These are phyloP conservation scores for Fusarium brevicatenulatum DNA, from an alignment of 2,329 filamentous ascomycete genomes.

Conservation along the genomic window DNA sequence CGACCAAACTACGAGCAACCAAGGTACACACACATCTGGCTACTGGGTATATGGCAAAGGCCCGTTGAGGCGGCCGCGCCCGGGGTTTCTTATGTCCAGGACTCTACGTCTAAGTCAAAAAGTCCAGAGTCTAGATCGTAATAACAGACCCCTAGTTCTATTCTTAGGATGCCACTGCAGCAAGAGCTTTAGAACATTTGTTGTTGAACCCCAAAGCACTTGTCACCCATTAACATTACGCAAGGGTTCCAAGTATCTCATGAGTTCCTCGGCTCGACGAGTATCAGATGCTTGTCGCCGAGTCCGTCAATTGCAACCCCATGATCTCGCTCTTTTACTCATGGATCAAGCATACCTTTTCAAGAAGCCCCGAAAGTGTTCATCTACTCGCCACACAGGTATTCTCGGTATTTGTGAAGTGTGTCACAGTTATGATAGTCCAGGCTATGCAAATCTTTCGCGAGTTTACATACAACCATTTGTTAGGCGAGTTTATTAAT, in stretches of 20 bases:
- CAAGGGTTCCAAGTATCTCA: not conserved
- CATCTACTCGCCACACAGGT: not conserved
- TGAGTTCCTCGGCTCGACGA: constrained; percentile 5
- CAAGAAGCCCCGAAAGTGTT: no score
- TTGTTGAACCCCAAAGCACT: not conserved
- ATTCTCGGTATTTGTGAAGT: not conserved
- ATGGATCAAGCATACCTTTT: not conserved
- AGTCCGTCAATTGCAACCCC: constrained; percentile 5
- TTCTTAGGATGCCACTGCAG: not conserved
- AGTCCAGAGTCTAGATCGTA: not conserved
- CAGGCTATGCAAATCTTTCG: not conserved
- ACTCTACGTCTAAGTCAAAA: not conserved
- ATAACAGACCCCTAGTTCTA: not conserved
- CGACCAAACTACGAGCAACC: not conserved
- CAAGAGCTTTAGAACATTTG: not conserved
- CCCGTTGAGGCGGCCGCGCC: constrained; percentile 15
- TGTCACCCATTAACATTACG: not conserved
- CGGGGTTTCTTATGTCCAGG: not conserved
- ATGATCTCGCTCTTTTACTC: not conserved
- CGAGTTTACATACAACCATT: not conserved
- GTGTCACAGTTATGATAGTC: not conserved
- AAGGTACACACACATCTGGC: not conserved
- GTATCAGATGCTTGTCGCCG: constrained; percentile 13
- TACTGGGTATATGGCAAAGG: not conserved
- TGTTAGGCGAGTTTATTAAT: not conserved